phyloP scores from a whole-genome alignment of 2,329 filamentous ascomycete genomes.

The Proliferodiscus dingleyae region DNA sequence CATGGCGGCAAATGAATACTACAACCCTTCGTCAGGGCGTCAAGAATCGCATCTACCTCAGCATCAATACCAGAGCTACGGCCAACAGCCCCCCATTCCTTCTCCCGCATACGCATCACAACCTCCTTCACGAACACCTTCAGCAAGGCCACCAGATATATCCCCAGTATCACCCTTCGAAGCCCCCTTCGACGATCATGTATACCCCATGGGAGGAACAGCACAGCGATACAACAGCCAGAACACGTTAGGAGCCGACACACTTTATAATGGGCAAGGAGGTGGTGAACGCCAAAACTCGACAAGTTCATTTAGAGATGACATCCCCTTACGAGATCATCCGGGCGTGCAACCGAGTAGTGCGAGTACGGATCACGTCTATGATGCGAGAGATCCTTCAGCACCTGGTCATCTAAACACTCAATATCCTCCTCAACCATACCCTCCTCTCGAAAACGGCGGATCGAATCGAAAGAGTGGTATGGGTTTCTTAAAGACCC shows the following conservation, averaged over 20 bases:
- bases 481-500: constrained; percentile 40
- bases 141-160: constrained; percentile 11
- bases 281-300: constrained; percentile 35
- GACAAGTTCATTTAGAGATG: constrained; percentile 38
- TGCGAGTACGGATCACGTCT: constrained; percentile 52
- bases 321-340: constrained; percentile 54
- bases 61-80: constrained; percentile 12
- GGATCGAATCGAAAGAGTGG: constrained; percentile 42
- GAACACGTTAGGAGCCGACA: constrained; percentile 45
- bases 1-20: constrained; percentile 31
- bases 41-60: constrained; percentile 10
- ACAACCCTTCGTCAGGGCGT: constrained; percentile 20
- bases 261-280: constrained; percentile 49
- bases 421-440: neutral
- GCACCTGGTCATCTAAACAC: constrained; percentile 16
- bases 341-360: constrained; percentile 30
- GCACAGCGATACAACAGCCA: constrained; percentile 27
- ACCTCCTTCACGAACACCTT: constrained; percentile 18
- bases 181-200: constrained; percentile 63
- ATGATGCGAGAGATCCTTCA: constrained; percentile 46
- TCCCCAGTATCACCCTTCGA: constrained; percentile 53
- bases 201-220: constrained; percentile 49
- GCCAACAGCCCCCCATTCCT: constrained; percentile 10
- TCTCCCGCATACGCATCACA: constrained; percentile 25
- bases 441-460: constrained; percentile 27